phyloP scores from a whole-genome alignment of 345 rosid genomes.

The Triadica sebifera region DNA sequence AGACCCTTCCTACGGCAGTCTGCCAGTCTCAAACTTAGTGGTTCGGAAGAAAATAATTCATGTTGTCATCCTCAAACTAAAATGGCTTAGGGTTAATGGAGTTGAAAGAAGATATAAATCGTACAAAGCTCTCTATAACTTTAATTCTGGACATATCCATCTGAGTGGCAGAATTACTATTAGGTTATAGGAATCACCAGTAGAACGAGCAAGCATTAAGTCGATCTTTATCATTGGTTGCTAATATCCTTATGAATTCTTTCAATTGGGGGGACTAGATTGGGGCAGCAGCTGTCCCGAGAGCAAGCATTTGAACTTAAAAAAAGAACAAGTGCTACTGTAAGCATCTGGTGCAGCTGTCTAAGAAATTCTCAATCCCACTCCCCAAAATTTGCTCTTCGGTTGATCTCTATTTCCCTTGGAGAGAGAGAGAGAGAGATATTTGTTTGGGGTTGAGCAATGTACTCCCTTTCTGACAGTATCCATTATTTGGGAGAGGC shows the following conservation, averaged over 20 bases:
- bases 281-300: too few species aligned
- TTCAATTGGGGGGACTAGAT: neutral
- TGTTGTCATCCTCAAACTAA: neutral
- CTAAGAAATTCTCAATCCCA: too few species aligned
- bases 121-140: too few species aligned
- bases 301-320: neutral
- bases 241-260: neutral
- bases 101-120: too few species aligned
- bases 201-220: neutral
- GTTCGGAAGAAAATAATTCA: neutral
- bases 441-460: too few species aligned
- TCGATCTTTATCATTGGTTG: conserved; percentile 1
- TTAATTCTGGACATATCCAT: neutral
- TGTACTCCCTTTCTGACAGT: neutral
- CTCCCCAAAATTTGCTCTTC: too few species aligned
- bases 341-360: neutral
- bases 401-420: too few species aligned
- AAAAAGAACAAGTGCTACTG: neutral
- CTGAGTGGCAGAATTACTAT: too few species aligned
- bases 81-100: too few species aligned
- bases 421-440: too few species aligned
- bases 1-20: too few species aligned
- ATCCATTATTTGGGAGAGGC: neutral
- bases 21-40: too few species aligned
- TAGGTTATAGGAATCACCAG: neutral